Evolutionary conservation across 108 stramenopile species (phyloP).

Genomic region (Discostella stelligeroides): DNA sequence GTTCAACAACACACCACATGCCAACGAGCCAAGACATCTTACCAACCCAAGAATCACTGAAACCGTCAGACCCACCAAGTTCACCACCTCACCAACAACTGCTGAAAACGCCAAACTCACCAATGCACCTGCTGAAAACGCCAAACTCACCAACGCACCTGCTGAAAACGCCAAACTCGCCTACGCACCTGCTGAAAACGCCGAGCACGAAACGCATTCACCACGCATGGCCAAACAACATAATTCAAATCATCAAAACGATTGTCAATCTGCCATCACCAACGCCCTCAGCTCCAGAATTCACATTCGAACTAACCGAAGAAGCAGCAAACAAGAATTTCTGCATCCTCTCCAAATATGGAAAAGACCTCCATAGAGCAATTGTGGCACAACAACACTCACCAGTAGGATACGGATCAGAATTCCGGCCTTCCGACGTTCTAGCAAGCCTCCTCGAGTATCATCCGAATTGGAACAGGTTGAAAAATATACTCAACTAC

Average conservation of each 20-base stretch:
- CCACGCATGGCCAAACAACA: background rate
- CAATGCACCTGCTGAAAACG: too few relatives aligned
- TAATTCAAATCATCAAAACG: background rate
- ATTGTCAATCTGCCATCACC: background rate
- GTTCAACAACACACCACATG: too few relatives aligned
- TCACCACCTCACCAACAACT: too few relatives aligned
- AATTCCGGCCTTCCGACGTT: background rate
- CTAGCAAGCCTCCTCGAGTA: background rate
- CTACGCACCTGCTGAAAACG: too few relatives aligned
- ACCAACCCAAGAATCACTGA: too few relatives aligned
- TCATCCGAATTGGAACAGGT: background rate
- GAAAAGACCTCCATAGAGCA: background rate
- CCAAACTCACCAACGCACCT: too few relatives aligned
- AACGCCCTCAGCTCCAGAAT: background rate
- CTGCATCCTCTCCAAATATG: background rate
- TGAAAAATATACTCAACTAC: too few relatives aligned
- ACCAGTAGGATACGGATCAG: background rate
- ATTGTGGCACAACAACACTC: background rate
- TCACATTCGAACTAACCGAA: background rate
- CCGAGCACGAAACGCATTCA: too few relatives aligned
- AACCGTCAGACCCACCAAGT: too few relatives aligned
- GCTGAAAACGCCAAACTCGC: too few relatives aligned
- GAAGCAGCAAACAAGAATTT: conserved; percentile 3
- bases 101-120: too few relatives aligned
- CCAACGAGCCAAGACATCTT: too few relatives aligned